Percentiles rank a stretch among this genome's conserved stretches.
These are phyloP conservation scores for Nephelium lappaceum DNA, from an alignment of 345 rosid species.

Conservation along the genomic window DNA sequence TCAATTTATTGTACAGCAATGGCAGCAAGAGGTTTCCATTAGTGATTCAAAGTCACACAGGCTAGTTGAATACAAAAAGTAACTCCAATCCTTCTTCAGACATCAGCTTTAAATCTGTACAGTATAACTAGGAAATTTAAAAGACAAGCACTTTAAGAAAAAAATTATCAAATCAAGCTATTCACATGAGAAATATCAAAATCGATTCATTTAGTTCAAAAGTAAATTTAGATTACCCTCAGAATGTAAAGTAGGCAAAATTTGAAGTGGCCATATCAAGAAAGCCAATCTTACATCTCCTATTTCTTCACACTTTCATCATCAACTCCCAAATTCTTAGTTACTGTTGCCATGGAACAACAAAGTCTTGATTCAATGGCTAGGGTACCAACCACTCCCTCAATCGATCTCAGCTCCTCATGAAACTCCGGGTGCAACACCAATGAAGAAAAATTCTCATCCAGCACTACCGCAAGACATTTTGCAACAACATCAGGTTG, in stretches of 20 bases:
- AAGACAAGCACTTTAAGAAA: neutral
- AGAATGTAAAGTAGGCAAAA: neutral
- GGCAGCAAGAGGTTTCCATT: no score
- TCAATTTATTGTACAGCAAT: no score
- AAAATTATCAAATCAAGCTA: neutral
- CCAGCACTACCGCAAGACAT: constrained; percentile 67
- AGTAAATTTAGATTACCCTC: neutral
- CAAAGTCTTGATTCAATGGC: constrained; percentile 66
- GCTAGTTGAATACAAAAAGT: no score
- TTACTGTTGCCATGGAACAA: constrained; percentile 44
- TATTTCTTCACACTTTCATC: constrained; percentile 37
- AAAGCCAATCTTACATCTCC: neutral
- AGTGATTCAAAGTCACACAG: no score
- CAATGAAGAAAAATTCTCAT: constrained; percentile 74
- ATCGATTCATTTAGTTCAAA: neutral
- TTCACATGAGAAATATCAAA: neutral
- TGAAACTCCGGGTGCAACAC: constrained; percentile 67
- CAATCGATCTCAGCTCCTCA: constrained; percentile 65
- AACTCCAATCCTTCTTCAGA: no score
- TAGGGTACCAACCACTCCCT: constrained; percentile 48
- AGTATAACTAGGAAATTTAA: neutral
- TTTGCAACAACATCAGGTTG: constrained; percentile 61
- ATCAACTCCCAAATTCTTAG: constrained; percentile 50
- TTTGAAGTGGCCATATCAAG: neutral
- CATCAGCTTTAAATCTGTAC: neutral